Conservation (phyloP, 768 basidiomycete species). For the Leccinum longicurvipes region DNA sequence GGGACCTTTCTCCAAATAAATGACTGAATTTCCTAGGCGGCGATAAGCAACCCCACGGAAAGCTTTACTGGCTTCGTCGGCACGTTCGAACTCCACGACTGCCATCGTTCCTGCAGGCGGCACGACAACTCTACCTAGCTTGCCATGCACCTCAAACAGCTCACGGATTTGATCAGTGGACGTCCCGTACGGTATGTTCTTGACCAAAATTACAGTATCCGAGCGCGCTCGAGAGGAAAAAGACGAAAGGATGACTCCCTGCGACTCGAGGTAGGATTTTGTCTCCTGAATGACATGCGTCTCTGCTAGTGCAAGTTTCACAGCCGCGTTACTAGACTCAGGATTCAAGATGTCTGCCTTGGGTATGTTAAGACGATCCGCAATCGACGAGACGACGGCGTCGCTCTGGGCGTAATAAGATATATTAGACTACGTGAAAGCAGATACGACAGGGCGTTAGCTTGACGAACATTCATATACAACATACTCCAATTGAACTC, state of each 20-base stretch:
- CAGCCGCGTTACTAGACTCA: conserved; percentile 77
- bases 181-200: conserved; percentile 95
- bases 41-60: conserved; percentile 85
- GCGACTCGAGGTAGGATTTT: conserved; percentile 80
- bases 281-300: conserved; percentile 96
- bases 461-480: conserved; percentile 90
- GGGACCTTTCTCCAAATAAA: conserved; percentile 94
- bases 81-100: conserved; percentile 79
- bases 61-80: conserved; percentile 67
- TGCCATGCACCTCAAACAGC: conserved; percentile 75
- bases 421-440: conserved; percentile 21
- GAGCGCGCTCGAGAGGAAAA: conserved; percentile 58
- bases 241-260: conserved; percentile 62
- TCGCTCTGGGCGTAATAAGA: conserved; percentile 62
- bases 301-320: conserved; percentile 94
- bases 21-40: conserved; percentile 81
- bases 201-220: conserved; percentile 83
- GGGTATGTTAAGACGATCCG: conserved; percentile 80
- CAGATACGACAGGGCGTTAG: conserved; percentile 14
- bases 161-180: conserved; percentile 69
- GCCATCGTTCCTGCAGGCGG: conserved; percentile 94
- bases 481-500: conserved; percentile 93
- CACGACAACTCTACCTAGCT: conserved; percentile 66
- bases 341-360: conserved; percentile 89
- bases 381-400: conserved; percentile 88